Evolutionary conservation across 192 early-diverging fungal genomes (phyloP), one percentile per base, ranked within the genome.

Genomic region (Coemansia sp.): DNA sequence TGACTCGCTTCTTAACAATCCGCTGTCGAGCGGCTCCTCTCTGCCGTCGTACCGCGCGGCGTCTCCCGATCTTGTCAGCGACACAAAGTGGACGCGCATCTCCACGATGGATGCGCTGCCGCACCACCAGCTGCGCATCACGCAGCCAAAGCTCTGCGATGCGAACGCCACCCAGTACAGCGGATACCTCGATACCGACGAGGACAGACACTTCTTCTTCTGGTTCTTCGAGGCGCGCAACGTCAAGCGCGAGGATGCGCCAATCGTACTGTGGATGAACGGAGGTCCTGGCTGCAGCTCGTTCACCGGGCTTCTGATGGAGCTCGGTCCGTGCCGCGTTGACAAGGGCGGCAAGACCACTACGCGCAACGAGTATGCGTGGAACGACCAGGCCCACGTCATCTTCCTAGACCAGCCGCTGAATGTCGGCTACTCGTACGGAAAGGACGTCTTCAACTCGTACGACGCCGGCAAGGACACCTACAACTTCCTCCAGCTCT

Each of bases 161-260:
- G 78, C 87, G 50, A 84, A 87, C 66, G 91, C 94, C 53, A 92
- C 94, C 68, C 97, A 97, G 88, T 92, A 92, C 79, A 91, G 89
- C 61, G 92, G 91, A 39, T 91, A 94, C 70, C 77, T 94, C 32
- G 89, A 91, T 42, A 81, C 81, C 9, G 88, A 77, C 42, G 76
- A 72, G n/a, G 86, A 90, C 62, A 86, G 90, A 44, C 92, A 95
- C 77, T 95, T 94, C 71, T 95, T 94, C 85, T 95, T 94, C 77
- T 95, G 93, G 92, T 98, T 99, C 87, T 98, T 99, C 79, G 96
- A 96, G 78, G 91, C 92, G 7, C 91, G 93, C 68, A 85, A 86
- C 65, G 90, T 90, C 16, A 67, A 76, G 67, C 85, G 77, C 25
- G 71, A 74, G 40, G 71, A 79, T 20, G 95, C 95, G 66, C 96